phyloP scores from a whole-genome alignment of 2,329 filamentous ascomycete genomes.

The Diaporthe destruens region DNA sequence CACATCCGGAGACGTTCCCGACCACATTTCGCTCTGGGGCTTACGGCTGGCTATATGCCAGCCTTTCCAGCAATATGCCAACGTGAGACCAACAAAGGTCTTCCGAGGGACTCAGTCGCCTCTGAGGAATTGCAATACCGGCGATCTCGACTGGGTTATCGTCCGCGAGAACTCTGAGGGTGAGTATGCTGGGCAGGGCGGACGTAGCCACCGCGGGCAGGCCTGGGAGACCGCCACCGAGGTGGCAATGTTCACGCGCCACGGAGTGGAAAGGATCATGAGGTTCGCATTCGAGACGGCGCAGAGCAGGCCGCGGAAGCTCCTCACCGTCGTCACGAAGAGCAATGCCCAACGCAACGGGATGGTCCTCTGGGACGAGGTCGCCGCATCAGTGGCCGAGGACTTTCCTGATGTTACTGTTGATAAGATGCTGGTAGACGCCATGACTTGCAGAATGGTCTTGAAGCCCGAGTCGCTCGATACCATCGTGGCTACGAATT shows the following conservation, averaged over 20 bases:
- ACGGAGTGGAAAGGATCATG: constrained; percentile 71
- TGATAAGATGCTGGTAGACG: constrained; percentile 75
- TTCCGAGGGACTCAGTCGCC: constrained; percentile 70
- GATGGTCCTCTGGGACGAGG: constrained; percentile 77
- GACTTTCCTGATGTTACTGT: constrained; percentile 71
- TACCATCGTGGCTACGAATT: constrained; percentile 73
- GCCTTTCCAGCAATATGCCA: constrained; percentile 74
- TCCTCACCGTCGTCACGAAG: constrained; percentile 74
- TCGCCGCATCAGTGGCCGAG: constrained; percentile 65
- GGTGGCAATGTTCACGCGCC: constrained; percentile 72
- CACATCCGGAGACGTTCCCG: constrained; percentile 63
- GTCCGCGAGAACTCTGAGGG: constrained; percentile 76
- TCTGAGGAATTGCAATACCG: constrained; percentile 59
- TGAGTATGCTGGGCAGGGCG: constrained; percentile 74
- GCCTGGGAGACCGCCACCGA: constrained; percentile 73
- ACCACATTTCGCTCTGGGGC: constrained; percentile 75
- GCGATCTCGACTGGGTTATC: constrained; percentile 75
- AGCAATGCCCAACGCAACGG: constrained; percentile 75
- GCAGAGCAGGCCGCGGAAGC: constrained; percentile 63
- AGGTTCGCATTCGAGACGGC: constrained; percentile 73
- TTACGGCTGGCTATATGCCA: constrained; percentile 74
- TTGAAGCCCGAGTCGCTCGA: constrained; percentile 69
- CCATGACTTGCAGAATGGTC: constrained; percentile 65
- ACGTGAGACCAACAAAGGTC: constrained; percentile 72
- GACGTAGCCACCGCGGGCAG: constrained; percentile 67